phyloP scores from a whole-genome alignment of 2,329 filamentous ascomycete species.

The Fusarium sublunatum region DNA sequence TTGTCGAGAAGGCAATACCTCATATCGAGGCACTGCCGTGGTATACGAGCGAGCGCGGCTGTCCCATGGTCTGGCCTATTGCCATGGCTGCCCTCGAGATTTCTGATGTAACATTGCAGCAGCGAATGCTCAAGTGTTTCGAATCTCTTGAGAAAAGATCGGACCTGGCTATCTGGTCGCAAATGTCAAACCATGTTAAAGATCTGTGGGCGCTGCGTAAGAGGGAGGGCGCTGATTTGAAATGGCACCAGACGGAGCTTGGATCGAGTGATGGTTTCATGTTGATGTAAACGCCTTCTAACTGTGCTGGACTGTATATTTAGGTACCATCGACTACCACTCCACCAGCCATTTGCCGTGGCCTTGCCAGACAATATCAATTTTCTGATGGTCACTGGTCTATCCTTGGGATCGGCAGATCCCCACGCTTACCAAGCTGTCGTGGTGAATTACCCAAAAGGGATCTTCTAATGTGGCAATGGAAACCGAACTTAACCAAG shows the following conservation, averaged over 20 bases:
- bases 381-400: too few relatives aligned
- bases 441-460: constrained; percentile 32
- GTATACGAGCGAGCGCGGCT: constrained; percentile 33
- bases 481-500: constrained; percentile 1
- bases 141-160: constrained; percentile 32
- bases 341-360: too few relatives aligned
- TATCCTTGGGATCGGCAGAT: constrained; percentile 1
- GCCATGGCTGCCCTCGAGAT: constrained; percentile 42
- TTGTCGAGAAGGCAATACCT: constrained; percentile 40
- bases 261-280: constrained; percentile 42
- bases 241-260: constrained; percentile 39
- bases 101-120: constrained; percentile 21
- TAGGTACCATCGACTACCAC: too few relatives aligned
- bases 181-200: constrained; percentile 31
- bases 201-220: constrained; percentile 39
- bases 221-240: constrained; percentile 30
- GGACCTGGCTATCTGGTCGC: constrained; percentile 39
- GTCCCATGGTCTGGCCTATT: constrained; percentile 43
- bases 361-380: too few relatives aligned
- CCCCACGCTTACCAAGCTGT: constrained; percentile 22
- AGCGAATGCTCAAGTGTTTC: constrained; percentile 39
- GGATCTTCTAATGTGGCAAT: constrained; percentile 16
- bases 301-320: too few relatives aligned
- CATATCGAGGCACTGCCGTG: constrained; percentile 37
- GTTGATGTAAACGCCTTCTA: constrained; percentile 18